Percentiles rank a stretch among this genome's conserved stretches.
These are phyloP conservation scores for Lindgomyces ingoldianus DNA, from an alignment of 495 filamentous ascomycete species.

Conservation along the genomic window DNA sequence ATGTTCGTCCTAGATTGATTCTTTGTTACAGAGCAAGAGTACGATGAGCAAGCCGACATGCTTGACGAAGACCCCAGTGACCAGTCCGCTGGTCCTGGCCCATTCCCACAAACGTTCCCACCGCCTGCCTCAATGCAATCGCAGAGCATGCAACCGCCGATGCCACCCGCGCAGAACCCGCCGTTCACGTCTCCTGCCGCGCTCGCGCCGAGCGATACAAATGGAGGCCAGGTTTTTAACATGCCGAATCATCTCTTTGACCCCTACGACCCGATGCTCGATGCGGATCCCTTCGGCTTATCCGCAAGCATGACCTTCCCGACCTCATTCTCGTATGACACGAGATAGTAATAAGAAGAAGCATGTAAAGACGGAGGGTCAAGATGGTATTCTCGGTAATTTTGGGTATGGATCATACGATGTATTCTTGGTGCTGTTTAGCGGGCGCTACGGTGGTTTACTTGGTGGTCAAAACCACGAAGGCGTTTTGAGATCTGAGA, in stretches of 20 bases:
- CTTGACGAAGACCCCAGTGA: constrained; percentile 73
- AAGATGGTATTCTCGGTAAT: not conserved
- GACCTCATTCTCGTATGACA: constrained; percentile 66
- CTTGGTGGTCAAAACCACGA: not conserved
- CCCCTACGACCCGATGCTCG: constrained; percentile 77
- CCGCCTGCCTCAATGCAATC: constrained; percentile 50
- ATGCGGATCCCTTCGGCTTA: constrained; percentile 87
- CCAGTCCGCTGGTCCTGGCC: constrained; percentile 58
- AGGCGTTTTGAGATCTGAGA: not conserved
- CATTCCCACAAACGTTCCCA: constrained; percentile 63
- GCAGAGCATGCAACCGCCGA: constrained; percentile 46
- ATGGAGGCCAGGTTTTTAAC: constrained; percentile 46
- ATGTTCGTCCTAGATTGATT: constrained; percentile 80
- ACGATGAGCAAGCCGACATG: constrained; percentile 94
- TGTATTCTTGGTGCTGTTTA: not conserved
- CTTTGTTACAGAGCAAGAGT: constrained; percentile 93
- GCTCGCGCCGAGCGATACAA: constrained; percentile 43
- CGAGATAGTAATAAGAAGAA: constrained; percentile 23
- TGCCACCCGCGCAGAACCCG: constrained; percentile 37
- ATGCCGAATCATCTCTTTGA: constrained; percentile 71
- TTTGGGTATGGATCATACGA: not conserved
- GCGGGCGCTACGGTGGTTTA: not conserved
- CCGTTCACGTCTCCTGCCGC: constrained; percentile 34
- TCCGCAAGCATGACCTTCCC: constrained; percentile 94
- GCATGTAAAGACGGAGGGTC: not conserved